phyloP scores from a whole-genome alignment of 352 stramenopile genomes.

The Pythium volutum region DNA sequence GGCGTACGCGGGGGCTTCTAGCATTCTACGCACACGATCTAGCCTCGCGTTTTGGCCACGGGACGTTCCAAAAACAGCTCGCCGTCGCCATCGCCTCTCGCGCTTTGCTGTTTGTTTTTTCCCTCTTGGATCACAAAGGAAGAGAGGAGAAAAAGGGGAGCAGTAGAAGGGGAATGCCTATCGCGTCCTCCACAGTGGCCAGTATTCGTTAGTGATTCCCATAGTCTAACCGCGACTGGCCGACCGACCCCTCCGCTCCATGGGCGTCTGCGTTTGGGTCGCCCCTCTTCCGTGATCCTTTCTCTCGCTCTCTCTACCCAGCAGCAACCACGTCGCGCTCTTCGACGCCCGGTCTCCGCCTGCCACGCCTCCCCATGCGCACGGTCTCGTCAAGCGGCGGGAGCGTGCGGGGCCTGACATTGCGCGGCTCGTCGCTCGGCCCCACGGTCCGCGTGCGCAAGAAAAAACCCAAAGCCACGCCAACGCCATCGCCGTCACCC shows the following conservation, averaged over 20 bases:
- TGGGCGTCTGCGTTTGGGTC: slow-evolving; percentile 2
- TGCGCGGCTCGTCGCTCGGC: slow-evolving; percentile 21
- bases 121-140: too few species aligned
- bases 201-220: too few species aligned
- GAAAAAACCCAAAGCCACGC: slow-evolving; percentile 10
- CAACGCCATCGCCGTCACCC: not conserved
- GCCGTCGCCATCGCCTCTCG: too few species aligned
- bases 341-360: slow-evolving; percentile 8
- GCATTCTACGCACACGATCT: too few species aligned
- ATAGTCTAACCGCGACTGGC: not conserved
- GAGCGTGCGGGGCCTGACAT: slow-evolving; percentile 16
- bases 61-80: not conserved
- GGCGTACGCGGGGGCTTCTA: not conserved
- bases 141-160: too few species aligned
- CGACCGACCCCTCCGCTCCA: not conserved
- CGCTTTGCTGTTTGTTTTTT: too few species aligned
- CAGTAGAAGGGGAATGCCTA: too few species aligned
- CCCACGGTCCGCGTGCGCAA: slow-evolving; percentile 22
- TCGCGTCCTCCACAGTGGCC: too few species aligned
- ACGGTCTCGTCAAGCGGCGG: slow-evolving; percentile 4
- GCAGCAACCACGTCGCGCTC: slow-evolving; percentile 18
- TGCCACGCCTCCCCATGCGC: slow-evolving; percentile 21
- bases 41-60: too few species aligned
- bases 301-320: not conserved
- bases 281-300: slow-evolving; percentile 3